These are phyloP conservation scores for Cornus suecica DNA, from an alignment of 148 eudicot species.

Conservation along the genomic window DNA sequence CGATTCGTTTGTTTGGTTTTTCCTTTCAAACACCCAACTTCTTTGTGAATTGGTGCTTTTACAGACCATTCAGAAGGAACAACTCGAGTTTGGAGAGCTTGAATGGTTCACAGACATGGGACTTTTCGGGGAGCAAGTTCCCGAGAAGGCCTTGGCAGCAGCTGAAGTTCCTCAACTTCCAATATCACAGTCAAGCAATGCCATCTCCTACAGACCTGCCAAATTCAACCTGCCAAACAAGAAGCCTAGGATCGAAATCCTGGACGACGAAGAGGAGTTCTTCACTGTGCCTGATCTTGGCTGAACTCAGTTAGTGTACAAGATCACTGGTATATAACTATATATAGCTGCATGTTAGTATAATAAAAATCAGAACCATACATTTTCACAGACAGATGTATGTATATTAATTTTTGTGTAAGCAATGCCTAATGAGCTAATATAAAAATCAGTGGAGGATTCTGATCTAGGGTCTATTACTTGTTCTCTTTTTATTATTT, in stretches of 20 bases:
- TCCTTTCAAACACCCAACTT: not conserved
- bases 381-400: not conserved
- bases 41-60: not conserved
- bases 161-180: constrained; percentile 97
- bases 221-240: constrained; percentile 55
- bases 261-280: constrained; percentile 72
- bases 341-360: not conserved
- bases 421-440: not conserved
- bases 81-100: constrained; percentile 68
- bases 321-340: not conserved
- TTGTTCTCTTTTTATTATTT: not conserved
- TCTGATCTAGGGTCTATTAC: not conserved
- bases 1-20: not conserved
- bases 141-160: constrained; percentile 50
- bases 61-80: constrained; percentile 59
- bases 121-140: constrained; percentile 61
- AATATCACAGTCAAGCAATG: constrained; percentile 34
- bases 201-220: constrained; percentile 35
- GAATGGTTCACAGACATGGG: constrained; percentile 76
- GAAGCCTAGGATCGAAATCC: constrained; percentile 68
- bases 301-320: constrained; percentile 22
- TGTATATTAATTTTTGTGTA: not conserved
- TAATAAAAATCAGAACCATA: not conserved
- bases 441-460: not conserved
- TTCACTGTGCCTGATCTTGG: constrained; percentile 97